phyloP scores from a whole-genome alignment of 352 stramenopile genomes.

The Aphanomyces astaci region DNA sequence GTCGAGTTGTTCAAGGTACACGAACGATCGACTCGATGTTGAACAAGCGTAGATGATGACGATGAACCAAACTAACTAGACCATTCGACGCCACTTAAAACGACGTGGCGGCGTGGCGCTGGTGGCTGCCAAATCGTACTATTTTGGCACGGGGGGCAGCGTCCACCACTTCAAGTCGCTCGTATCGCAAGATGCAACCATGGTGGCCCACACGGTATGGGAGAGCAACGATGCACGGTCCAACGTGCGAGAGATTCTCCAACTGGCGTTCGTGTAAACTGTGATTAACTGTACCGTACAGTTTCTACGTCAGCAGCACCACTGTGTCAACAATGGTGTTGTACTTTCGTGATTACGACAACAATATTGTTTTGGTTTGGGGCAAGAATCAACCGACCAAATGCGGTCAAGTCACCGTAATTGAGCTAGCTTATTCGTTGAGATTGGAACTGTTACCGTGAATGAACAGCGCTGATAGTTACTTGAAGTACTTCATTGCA shows the following conservation, averaged over 20 bases:
- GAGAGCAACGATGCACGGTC: conserved; percentile 59
- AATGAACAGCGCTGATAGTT: too few species aligned
- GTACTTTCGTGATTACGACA: too few species aligned
- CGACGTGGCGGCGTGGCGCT: conserved; percentile 35
- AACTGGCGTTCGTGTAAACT: conserved; percentile 16
- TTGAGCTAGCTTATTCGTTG: too few species aligned
- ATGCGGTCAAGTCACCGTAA: too few species aligned
- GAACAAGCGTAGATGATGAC: too few species aligned
- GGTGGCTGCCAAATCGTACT: conserved; percentile 81
- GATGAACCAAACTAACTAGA: too few species aligned
- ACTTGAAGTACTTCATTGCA: too few species aligned
- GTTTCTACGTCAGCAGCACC: background rate
- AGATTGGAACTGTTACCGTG: too few species aligned
- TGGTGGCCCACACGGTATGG: conserved; percentile 56
- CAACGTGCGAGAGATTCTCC: conserved; percentile 77
- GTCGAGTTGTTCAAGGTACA: conserved; percentile 58
- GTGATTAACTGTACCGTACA: background rate
- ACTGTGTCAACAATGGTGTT: too few species aligned
- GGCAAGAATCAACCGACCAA: too few species aligned
- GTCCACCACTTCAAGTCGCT: conserved; percentile 76
- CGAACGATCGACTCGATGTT: too few species aligned
- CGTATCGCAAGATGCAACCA: conserved; percentile 38
- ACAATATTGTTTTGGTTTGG: too few species aligned
- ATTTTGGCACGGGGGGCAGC: conserved; percentile 79
- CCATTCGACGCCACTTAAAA: conserved; percentile 67